Evolutionary conservation across 345 rosid species (phyloP).

Genomic region (Gossypium sturtianum): DNA sequence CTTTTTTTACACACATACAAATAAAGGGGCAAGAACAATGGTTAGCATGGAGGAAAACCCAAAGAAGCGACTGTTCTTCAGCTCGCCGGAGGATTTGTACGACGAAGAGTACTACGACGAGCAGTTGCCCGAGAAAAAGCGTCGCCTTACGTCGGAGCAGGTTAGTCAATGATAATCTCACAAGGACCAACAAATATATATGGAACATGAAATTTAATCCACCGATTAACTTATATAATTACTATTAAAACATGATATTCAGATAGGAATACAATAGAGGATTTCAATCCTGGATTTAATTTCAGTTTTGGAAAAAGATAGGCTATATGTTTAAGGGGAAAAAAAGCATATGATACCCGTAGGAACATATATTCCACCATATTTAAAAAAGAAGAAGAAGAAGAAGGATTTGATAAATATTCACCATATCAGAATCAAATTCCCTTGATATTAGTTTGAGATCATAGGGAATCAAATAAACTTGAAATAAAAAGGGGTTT

Average conservation of each 20-base stretch:
- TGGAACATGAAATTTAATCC: no score
- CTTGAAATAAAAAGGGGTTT: background rate
- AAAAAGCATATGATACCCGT: conserved; percentile 4
- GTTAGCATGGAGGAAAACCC: conserved; percentile 57
- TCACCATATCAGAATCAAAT: conserved; percentile 24
- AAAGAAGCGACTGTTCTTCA: conserved; percentile 65
- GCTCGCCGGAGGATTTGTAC: conserved; percentile 57
- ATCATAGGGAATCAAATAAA: background rate
- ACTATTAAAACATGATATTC: no score
- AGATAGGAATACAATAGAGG: no score
- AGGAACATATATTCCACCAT: conserved; percentile 3
- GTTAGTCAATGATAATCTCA: conserved; percentile 15
- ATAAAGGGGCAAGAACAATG: conserved; percentile 48
- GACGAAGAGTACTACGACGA: conserved; percentile 81
- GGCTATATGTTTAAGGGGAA: no score
- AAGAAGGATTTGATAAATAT: background rate
- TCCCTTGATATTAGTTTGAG: conserved; percentile 3
- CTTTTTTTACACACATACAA: background rate
- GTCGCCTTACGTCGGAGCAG: conserved; percentile 76
- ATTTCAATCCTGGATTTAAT: no score
- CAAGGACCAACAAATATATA: no score
- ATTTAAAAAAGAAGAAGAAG: background rate
- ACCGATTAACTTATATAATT: no score
- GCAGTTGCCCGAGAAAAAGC: conserved; percentile 75
- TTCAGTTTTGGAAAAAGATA: no score